These are phyloP conservation scores for Diutina neorugosa DNA, from an alignment of 1,139 yeast species.

Conservation along the genomic window DNA sequence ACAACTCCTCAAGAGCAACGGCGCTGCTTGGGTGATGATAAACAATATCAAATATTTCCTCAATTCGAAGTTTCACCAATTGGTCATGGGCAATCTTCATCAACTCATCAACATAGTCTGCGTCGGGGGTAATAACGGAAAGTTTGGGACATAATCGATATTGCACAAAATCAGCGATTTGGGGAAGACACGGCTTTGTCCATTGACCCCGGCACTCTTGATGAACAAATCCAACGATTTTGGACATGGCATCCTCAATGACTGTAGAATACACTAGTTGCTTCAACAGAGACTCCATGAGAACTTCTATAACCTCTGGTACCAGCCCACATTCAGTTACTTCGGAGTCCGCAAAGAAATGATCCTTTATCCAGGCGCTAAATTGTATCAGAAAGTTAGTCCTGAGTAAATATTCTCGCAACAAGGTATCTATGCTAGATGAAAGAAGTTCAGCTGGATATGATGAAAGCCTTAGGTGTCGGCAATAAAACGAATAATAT, in stretches of 20 bases:
- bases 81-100: constrained; percentile 28
- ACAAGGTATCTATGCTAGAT: background rate
- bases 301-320: constrained; percentile 5
- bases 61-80: constrained; percentile 38
- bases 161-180: constrained; percentile 26
- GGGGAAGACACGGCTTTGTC: constrained; percentile 26
- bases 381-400: background rate
- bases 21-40: constrained; percentile 44
- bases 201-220: constrained; percentile 25
- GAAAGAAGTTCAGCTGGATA: background rate
- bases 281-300: background rate
- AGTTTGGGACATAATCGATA: constrained; percentile 28
- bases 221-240: constrained; percentile 26
- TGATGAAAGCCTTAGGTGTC: background rate
- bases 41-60: constrained; percentile 58
- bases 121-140: background rate
- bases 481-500: background rate
- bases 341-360: background rate
- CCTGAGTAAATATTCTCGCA: background rate
- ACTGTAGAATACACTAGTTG: constrained; percentile 13
- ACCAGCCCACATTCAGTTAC: constrained; percentile 5
- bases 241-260: constrained; percentile 27
- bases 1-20: constrained; percentile 54
- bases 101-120: constrained; percentile 7
- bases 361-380: background rate